phyloP scores from a whole-genome alignment of 169 alveolate species.

The Perkinsus chesapeaki region DNA sequence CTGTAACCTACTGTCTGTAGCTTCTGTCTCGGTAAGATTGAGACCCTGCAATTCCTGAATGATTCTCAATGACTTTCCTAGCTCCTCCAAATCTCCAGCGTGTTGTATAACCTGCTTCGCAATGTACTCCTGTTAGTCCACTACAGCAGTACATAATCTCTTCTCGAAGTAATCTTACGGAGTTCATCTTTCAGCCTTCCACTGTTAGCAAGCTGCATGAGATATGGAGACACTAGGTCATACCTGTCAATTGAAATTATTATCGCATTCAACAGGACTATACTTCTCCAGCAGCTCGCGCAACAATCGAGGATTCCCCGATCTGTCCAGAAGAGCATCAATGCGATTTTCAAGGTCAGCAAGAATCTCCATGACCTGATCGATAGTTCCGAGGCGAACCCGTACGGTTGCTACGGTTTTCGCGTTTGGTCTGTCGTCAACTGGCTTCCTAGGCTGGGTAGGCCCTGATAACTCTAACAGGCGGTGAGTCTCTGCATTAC shows the following conservation, averaged over 20 bases:
- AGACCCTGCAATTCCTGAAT: not conserved
- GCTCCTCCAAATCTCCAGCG: not conserved
- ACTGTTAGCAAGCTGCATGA: not conserved
- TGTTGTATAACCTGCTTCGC: not conserved
- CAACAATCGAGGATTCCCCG: not conserved
- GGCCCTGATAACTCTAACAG: not conserved
- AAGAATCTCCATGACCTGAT: not conserved
- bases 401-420: not conserved
- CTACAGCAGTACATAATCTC: not conserved
- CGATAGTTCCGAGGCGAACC: not conserved
- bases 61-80: not conserved
- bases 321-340: not conserved
- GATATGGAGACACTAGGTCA: not conserved
- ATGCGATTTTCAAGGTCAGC: not conserved
- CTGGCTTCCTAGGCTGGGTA: not conserved
- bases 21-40: not conserved
- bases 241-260: not conserved
- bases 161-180: not conserved
- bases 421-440: not conserved
- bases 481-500: not conserved
- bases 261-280: not conserved
- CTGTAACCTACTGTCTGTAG: not conserved
- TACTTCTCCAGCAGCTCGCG: not conserved
- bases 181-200: not conserved
- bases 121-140: not conserved